Percentiles rank a stretch among this genome's conserved stretches.
These are phyloP conservation scores for Sutorius australiensis DNA, from an alignment of 768 basidiomycete genomes.

Conservation along the genomic window DNA sequence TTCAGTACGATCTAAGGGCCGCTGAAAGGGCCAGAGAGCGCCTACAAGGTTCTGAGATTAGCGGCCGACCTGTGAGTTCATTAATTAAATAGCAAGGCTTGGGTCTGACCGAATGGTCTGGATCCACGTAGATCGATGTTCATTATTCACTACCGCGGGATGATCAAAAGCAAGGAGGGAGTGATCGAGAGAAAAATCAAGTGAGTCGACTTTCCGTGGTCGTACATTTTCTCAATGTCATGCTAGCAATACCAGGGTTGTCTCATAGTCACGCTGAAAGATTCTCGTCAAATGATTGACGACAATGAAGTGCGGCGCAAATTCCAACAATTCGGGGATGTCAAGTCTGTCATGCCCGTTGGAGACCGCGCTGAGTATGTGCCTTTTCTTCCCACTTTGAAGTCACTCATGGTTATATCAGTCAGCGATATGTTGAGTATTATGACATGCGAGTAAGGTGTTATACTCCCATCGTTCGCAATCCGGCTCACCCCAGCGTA, in stretches of 20 bases:
- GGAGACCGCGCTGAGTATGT: slow-evolving; percentile 61
- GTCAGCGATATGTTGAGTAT: slow-evolving; percentile 90
- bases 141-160: slow-evolving; percentile 95
- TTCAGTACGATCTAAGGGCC: slow-evolving; percentile 85
- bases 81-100: not conserved
- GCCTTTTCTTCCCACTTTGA: not conserved
- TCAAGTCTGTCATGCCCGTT: slow-evolving; percentile 71
- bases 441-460: slow-evolving; percentile 78
- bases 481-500: slow-evolving; percentile 28
- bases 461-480: not conserved
- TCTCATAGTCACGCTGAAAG: slow-evolving; percentile 72
- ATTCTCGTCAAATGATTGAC: slow-evolving; percentile 69
- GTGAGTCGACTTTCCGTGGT: slow-evolving; percentile 34
- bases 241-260: slow-evolving; percentile 76
- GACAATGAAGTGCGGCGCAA: slow-evolving; percentile 83
- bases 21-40: slow-evolving; percentile 90
- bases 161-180: slow-evolving; percentile 60
- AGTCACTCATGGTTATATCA: slow-evolving; percentile 30
- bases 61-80: slow-evolving; percentile 76
- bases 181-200: slow-evolving; percentile 76
- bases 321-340: slow-evolving; percentile 87
- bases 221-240: slow-evolving; percentile 7
- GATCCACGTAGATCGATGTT: slow-evolving; percentile 79
- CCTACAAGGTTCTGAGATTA: slow-evolving; percentile 85
- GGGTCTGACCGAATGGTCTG: slow-evolving; percentile 6